These are phyloP conservation scores for Colletotrichum echinochloae DNA, from an alignment of 2,329 filamentous ascomycete genomes.

Conservation along the genomic window DNA sequence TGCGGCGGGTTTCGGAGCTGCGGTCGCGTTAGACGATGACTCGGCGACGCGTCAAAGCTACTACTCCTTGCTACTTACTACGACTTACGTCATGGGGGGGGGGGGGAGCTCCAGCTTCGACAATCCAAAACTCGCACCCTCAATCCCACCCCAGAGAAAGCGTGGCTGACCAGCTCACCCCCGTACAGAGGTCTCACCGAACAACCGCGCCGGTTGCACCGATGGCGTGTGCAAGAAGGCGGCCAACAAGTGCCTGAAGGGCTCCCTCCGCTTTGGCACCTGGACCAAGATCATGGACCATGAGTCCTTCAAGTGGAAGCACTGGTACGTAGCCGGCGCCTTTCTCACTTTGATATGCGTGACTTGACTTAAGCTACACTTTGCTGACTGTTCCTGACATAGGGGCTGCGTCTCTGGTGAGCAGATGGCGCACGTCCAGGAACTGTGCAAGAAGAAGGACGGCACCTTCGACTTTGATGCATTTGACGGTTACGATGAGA, in stretches of 20 bases:
- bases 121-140: constrained; percentile 15
- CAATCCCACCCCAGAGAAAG: background rate
- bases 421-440: constrained; percentile 74
- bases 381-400: constrained; percentile 4
- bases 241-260: constrained; percentile 79
- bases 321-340: constrained; percentile 75
- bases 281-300: constrained; percentile 74
- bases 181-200: constrained; percentile 75
- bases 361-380: background rate
- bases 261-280: constrained; percentile 80
- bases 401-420: constrained; percentile 92
- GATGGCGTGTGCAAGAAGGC: constrained; percentile 79
- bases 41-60: constrained; percentile 22
- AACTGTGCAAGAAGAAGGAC: constrained; percentile 62
- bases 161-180: constrained; percentile 31
- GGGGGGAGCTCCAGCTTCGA: constrained; percentile 1
- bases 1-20: background rate
- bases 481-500: constrained; percentile 85
- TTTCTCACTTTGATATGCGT: background rate
- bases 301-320: constrained; percentile 81
- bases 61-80: background rate
- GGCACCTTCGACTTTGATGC: constrained; percentile 69
- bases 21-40: background rate
- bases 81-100: constrained; percentile 29
- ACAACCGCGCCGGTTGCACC: constrained; percentile 79